These are phyloP conservation scores for Dothistroma septosporum DNA, from an alignment of 2,329 filamentous ascomycete genomes.

Conservation along the genomic window DNA sequence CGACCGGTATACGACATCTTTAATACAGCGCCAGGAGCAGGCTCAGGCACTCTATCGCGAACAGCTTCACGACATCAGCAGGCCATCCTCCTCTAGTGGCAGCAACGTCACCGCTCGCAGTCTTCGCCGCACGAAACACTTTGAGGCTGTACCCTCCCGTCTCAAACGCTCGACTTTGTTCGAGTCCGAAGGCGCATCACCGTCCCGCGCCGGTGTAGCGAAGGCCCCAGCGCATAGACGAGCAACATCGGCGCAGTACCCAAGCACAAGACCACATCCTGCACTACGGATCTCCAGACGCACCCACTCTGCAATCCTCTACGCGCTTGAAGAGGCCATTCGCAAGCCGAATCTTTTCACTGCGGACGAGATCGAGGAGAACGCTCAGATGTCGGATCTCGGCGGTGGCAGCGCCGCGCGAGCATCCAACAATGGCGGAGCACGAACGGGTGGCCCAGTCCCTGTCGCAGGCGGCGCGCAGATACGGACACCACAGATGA, in stretches of 20 bases:
- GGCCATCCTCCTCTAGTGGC: constrained; percentile 51
- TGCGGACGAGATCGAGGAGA: constrained; percentile 77
- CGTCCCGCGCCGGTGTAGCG: constrained; percentile 25
- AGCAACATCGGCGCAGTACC: constrained; percentile 32
- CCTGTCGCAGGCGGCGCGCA: constrained; percentile 49
- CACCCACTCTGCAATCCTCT: constrained; percentile 86
- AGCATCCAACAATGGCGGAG: constrained; percentile 51
- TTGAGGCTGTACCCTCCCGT: constrained; percentile 40
- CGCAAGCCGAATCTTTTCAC: constrained; percentile 79
- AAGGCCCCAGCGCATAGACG: constrained; percentile 33
- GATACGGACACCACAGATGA: constrained; percentile 80
- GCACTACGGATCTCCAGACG: constrained; percentile 71
- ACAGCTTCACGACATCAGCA: constrained; percentile 36
- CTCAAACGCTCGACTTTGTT: constrained; percentile 43
- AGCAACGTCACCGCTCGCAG: constrained; percentile 42
- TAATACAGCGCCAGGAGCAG: constrained; percentile 48
- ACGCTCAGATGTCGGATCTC: constrained; percentile 87
- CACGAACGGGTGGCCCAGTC: constrained; percentile 51
- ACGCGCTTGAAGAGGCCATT: constrained; percentile 84
- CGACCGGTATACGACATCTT: constrained; percentile 52
- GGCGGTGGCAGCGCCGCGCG: constrained; percentile 47
- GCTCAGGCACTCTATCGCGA: constrained; percentile 28
- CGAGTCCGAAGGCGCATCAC: constrained; percentile 34
- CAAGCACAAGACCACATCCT: constrained; percentile 43
- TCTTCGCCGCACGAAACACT: constrained; percentile 52